A percentile compares a stretch with the other conserved stretches of the same genome.
Conservation (phyloP, 805 yeast genomes). For the Komagataella ulmi region DNA sequence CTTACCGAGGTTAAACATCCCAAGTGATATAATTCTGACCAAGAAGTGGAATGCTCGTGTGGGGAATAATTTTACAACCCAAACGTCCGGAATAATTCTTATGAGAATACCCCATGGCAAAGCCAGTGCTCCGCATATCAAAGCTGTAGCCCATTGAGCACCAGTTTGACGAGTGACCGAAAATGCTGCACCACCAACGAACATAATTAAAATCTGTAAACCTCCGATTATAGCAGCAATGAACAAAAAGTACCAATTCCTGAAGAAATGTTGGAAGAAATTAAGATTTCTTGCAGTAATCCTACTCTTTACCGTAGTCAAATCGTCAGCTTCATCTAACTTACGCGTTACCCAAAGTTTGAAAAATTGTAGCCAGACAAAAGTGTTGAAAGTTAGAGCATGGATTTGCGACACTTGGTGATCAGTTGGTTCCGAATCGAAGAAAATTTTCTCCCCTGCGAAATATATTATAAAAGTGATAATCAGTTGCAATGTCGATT, state of each 20-base stretch:
- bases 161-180: constrained; percentile 69
- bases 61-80: constrained; percentile 60
- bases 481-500: constrained; percentile 62
- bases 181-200: constrained; percentile 94
- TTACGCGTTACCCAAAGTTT: constrained; percentile 85
- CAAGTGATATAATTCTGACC: constrained; percentile 9
- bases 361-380: constrained; percentile 97
- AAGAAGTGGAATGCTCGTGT: constrained; percentile 28
- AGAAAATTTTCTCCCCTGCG: constrained; percentile 55
- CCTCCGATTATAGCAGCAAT: constrained; percentile 70
- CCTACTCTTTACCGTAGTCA: constrained; percentile 41
- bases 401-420: constrained; percentile 47
- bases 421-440: constrained; percentile 17
- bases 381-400: constrained; percentile 87
- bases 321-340: constrained; percentile 74
- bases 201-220: constrained; percentile 83
- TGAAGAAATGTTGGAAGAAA: constrained; percentile 68
- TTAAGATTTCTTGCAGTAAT: constrained; percentile 55
- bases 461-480: constrained; percentile 77
- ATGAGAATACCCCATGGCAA: constrained; percentile 70
- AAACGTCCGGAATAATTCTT: constrained; percentile 72
- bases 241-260: constrained; percentile 69
- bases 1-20: constrained; percentile 1
- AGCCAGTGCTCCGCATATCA: constrained; percentile 68
- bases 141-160: constrained; percentile 82